Percentiles rank a stretch among this genome's conserved stretches.
Conservation (phyloP, 2,329 filamentous ascomycete species). For the Didymella keratinophila region DNA sequence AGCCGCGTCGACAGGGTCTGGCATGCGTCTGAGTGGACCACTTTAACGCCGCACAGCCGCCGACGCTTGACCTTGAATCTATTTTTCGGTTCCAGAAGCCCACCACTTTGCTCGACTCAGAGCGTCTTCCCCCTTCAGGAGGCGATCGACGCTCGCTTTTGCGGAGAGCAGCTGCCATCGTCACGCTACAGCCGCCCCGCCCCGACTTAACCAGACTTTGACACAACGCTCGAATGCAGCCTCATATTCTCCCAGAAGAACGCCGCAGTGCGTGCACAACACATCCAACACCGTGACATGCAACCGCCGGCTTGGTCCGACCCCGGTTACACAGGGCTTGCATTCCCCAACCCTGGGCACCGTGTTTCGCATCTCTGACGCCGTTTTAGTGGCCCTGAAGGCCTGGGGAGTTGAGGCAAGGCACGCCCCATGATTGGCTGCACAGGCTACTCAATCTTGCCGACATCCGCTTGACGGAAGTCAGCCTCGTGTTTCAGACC, state of each 20-base stretch:
- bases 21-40: slow-evolving; percentile 21
- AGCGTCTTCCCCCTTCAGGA: slow-evolving; percentile 16
- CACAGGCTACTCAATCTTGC: slow-evolving; percentile 1
- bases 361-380: slow-evolving; percentile 16
- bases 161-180: slow-evolving; percentile 18
- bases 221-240: slow-evolving; percentile 8
- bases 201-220: slow-evolving; percentile 8
- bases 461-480: slow-evolving; percentile 10
- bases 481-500: slow-evolving; percentile 18
- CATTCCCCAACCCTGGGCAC: slow-evolving; percentile 10
- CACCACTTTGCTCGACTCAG: slow-evolving; percentile 10
- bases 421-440: slow-evolving; percentile 6
- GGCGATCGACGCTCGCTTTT: slow-evolving; percentile 21
- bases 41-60: slow-evolving; percentile 23
- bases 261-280: slow-evolving; percentile 2
- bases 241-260: background rate
- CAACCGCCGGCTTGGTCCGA: slow-evolving; percentile 2
- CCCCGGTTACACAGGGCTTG: slow-evolving; percentile 4
- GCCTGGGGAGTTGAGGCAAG: slow-evolving; percentile 14
- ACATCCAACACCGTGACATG: slow-evolving; percentile 13
- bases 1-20: slow-evolving; percentile 17
- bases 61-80: slow-evolving; percentile 11
- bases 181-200: slow-evolving; percentile 18
- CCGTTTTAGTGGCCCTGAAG: slow-evolving; percentile 16
- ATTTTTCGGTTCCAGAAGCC: slow-evolving; percentile 17